Evolutionary conservation across 2,329 filamentous ascomycete species (phyloP).

Genomic region (Elsinoe ampelina): DNA sequence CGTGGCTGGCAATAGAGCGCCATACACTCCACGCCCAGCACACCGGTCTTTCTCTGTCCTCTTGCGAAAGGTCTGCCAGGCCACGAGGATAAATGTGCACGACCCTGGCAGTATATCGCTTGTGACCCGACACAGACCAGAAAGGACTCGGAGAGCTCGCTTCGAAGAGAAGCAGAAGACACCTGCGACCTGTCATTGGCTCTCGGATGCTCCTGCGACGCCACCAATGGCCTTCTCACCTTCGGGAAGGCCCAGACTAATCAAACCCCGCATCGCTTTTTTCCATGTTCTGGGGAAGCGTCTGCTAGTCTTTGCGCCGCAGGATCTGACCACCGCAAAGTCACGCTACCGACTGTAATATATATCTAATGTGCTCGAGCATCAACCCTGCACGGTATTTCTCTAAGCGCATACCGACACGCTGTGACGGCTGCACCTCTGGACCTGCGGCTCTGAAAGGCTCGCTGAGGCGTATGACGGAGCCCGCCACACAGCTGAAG

Average conservation of each 20-base stretch:
- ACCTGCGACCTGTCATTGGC: neutral
- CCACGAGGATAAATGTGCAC: neutral
- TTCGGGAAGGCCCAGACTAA: constrained; percentile 1
- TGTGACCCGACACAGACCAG: constrained; percentile 1
- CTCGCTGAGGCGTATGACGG: neutral
- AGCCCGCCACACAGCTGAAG: neutral
- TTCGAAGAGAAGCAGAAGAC: neutral
- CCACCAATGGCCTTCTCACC: neutral
- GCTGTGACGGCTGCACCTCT: neutral
- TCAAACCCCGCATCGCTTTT: constrained; percentile 10
- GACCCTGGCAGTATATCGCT: neutral
- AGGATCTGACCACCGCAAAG: constrained; percentile 1
- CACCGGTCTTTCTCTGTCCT: neutral
- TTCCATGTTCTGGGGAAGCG: constrained; percentile 6
- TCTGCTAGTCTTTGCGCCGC: neutral
- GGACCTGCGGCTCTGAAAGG: neutral
- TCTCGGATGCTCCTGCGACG: neutral
- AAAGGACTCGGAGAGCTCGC: constrained; percentile 10
- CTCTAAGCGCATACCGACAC: constrained; percentile 1
- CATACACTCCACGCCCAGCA: neutral
- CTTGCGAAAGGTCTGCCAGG: neutral
- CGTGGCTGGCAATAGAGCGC: constrained; percentile 1
- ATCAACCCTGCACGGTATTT: neutral
- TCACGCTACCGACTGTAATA: constrained; percentile 6
- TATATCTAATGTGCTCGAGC: constrained; percentile 7